Evolutionary conservation across 2,329 filamentous ascomycete species (phyloP), one percentile per base, ranked within the genome.

Genomic region (Akanthomyces lecanii): DNA sequence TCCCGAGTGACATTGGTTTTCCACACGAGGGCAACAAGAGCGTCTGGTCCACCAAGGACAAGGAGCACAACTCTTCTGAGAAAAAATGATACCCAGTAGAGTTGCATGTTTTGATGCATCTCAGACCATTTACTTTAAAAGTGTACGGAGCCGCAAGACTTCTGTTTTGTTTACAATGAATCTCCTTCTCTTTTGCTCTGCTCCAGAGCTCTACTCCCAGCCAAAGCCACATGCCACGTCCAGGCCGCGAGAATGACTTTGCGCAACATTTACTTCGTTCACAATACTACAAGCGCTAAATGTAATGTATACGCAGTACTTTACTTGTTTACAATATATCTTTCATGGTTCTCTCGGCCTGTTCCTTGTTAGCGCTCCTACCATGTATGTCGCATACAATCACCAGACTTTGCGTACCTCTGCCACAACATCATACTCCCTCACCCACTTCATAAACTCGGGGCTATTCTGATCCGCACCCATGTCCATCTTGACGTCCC

Each of bases 391-490:
- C 6, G 6, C 3, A 30, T 30, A 6, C 1, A 30, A 5, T 5
- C 28, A 30, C 3, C 28, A 30, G 6, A 30, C 28, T 30, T 6
- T 30, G 28, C 44, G 42, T 59, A 63, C 54, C 61, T 63, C 61
- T 18, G 33, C 14, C 14, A 58, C 54, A 14, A 63, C 54, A 54
- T 63, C 61, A 58, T 63, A 63, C n/a, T 63, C 61, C 16, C 61
- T 18, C 48, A 63, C 61, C 61, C 61, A 63, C 38, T 63, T 63
- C 45, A 63, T 51, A 54, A 63, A 63, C 54, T 53, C 44, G 6
- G 47, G 54, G 2, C 11, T 53, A 23, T 58, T 58, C 25, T 63
- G 61, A 18, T 63, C 45, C 11, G 61, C 61, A 1, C 1, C 18
- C 61, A 63, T 63, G 25, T 63, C 61, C 54, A 63, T 63, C 47